Evolutionary conservation across 257 asterid genomes (phyloP).

Genomic region (Ligustrum vulgare): DNA sequence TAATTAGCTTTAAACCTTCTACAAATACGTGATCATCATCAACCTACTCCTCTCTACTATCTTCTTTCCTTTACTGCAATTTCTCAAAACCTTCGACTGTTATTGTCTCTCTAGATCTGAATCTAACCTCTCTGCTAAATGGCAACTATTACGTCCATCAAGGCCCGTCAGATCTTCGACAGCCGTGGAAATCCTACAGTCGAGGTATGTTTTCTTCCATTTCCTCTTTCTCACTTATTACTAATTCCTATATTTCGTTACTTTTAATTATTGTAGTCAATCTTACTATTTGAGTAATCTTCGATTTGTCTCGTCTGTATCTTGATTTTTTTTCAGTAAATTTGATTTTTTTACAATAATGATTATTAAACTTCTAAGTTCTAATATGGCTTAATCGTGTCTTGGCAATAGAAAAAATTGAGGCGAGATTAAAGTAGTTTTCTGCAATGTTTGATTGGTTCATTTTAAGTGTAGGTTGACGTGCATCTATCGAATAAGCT

Average conservation of each 20-base stretch:
- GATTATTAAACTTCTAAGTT: not conserved
- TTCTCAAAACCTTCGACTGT: not conserved
- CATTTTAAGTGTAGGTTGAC: conserved; percentile 57
- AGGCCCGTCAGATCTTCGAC: conserved; percentile 90
- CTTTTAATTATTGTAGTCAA: not conserved
- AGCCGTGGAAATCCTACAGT: conserved; percentile 89
- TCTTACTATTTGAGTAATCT: not conserved
- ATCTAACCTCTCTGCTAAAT: conserved; percentile 23
- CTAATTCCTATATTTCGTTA: not conserved
- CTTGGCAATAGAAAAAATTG: not conserved
- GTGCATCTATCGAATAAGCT: conserved; percentile 52
- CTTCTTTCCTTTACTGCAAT: not conserved
- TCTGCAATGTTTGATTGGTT: not conserved
- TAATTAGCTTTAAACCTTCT: conserved; percentile 32
- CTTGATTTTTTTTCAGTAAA: not conserved
- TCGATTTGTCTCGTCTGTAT: not conserved
- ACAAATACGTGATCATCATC: conserved; percentile 32
- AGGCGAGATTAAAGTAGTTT: not conserved
- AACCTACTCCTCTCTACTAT: not conserved
- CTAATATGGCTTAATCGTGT: not conserved
- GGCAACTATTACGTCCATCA: conserved; percentile 60
- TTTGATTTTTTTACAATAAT: not conserved
- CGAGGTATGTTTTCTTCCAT: conserved; percentile 48
- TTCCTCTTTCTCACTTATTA: not conserved
- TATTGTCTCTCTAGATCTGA: conserved; percentile 22